Conservation (phyloP, 2,329 filamentous ascomycete genomes). For the Cercospora sp. region DNA sequence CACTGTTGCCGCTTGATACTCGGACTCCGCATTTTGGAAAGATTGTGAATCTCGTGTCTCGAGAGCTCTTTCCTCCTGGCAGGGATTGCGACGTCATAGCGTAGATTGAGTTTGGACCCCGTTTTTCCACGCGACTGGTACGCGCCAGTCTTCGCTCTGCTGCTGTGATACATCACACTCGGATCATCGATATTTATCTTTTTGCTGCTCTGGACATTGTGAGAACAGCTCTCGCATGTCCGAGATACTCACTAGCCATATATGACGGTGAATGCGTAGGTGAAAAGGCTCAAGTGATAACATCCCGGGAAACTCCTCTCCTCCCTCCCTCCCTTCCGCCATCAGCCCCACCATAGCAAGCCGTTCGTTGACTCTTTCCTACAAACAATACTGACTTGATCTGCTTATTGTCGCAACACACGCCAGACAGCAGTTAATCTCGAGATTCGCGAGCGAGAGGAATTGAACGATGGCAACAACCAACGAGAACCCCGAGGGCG, state of each 20-base stretch:
- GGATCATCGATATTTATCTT: not conserved
- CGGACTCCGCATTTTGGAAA: not conserved
- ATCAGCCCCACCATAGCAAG: slow-evolving; percentile 3
- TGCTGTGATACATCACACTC: not conserved
- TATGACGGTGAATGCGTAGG: not conserved
- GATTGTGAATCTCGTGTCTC: not conserved
- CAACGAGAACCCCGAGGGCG: slow-evolving; percentile 37
- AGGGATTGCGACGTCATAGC: slow-evolving; percentile 13
- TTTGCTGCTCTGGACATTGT: not conserved
- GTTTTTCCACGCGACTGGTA: not conserved
- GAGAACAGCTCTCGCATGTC: not conserved
- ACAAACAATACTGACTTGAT: not conserved
- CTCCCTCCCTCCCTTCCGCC: not conserved
- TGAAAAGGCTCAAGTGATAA: not conserved
- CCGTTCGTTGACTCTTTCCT: not conserved
- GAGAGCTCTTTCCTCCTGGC: slow-evolving; percentile 11
- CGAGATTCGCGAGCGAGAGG: not conserved
- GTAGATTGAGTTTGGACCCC: not conserved
- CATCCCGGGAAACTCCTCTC: not conserved
- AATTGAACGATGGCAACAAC: slow-evolving; percentile 1
- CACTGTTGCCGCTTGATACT: not conserved
- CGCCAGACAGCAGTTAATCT: not conserved
- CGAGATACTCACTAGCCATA: not conserved
- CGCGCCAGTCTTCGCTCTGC: not conserved
- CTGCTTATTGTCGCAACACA: not conserved